Evolutionary conservation across 345 rosid species (phyloP), one percentile per base, ranked within the genome.

Genomic region (Kandelia obovata): DNA sequence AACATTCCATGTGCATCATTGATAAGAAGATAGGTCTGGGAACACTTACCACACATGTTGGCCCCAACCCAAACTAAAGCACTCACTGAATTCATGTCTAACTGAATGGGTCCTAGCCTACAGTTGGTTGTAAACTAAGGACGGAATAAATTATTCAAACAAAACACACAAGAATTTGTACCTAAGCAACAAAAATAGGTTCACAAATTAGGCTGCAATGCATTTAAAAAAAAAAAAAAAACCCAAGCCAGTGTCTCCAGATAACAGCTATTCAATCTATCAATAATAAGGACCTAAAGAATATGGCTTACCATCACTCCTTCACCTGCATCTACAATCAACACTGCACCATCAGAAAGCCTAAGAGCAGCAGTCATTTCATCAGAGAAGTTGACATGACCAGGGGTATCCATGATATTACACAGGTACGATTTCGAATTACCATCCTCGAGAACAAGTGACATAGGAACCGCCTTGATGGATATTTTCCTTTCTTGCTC

Each of bases 401-500:
- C 99, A 47, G 99, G 99, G 8, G 99, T 85, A 79, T 95, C 99
- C 81, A 92, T 84, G 77, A 92, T 79, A 83, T 95, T 95, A 70
- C 92, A 95, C 5, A 95, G 89, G 71, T 87, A 92, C 0, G 99
- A 92, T 73, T 95, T 95, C 7, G 96, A 87, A 70, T 90, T 92
- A 78, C 96, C 87, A 74, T 92, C 97, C 77, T 92, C 99, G 25
- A 95, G 91, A 31, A 95, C 99, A 67, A 95, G 96, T 5, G 99
- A 89, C 97, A 95, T 95, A 7, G 97, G 97, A 65, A 92, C 79
- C 6, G 97, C 90, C 82, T 95, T 95, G 69, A 95, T 95, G 19
- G 97, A 95, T 76, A 95, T 89, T 73, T 85, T 90, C 78, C 97
- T 89, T 75, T 95, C 97, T 75, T 95, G 97, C 83, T 95, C 99